Conservation (phyloP, 306 rosid species). For the Cucumis cinereus region DNA sequence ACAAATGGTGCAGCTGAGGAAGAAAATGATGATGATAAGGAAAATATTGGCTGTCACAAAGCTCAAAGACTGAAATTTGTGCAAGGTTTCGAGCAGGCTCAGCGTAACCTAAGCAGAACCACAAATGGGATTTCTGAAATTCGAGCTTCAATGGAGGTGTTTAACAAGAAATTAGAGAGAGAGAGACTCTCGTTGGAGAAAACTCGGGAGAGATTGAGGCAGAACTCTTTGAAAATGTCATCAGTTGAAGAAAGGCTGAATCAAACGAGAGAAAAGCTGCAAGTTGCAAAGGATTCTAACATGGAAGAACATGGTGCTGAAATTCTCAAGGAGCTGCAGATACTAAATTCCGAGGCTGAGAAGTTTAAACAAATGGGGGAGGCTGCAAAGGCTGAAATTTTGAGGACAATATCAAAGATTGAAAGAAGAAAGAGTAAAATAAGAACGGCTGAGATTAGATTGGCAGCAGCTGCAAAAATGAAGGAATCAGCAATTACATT, state of each 20-base stretch:
- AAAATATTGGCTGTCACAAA: conserved; percentile 28
- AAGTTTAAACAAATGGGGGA: conserved; percentile 71
- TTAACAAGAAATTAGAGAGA: conserved; percentile 61
- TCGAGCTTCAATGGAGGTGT: conserved; percentile 49
- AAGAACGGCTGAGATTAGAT: conserved; percentile 62
- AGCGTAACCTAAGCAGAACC: conserved; percentile 59
- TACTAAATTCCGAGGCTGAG: conserved; percentile 57
- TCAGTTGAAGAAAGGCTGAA: conserved; percentile 69
- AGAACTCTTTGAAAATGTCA: conserved; percentile 44
- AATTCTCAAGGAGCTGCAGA: conserved; percentile 53
- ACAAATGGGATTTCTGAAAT: conserved; percentile 66
- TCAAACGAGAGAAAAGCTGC: conserved; percentile 52
- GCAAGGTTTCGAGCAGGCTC: conserved; percentile 72
- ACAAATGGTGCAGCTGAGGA: conserved; percentile 7
- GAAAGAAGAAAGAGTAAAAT: conserved; percentile 59
- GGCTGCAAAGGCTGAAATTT: conserved; percentile 54
- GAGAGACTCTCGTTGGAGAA: conserved; percentile 62
- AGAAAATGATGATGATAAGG: conserved; percentile 28
- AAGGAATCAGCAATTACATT: conserved; percentile 69
- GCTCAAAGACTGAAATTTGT: conserved; percentile 9
- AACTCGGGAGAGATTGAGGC: conserved; percentile 57
- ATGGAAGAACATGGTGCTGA: conserved; percentile 33
- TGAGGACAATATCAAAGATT: conserved; percentile 60
- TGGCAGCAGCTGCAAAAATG: conserved; percentile 79
- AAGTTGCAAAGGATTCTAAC: conserved; percentile 38